Evolutionary conservation across 331 rosid genomes (phyloP).

Genomic region (Prunus yedoensis): DNA sequence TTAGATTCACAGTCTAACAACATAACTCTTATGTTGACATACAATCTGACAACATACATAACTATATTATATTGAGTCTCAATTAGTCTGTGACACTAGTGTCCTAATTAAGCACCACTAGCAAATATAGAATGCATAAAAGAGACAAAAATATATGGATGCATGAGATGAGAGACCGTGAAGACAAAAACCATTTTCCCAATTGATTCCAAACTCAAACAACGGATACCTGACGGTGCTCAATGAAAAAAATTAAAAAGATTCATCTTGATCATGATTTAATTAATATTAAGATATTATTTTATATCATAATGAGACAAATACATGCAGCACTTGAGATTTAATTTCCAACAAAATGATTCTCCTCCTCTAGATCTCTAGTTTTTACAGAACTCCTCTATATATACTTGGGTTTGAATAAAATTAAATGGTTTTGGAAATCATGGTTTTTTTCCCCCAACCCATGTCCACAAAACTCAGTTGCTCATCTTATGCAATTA

Average conservation of each 20-base stretch:
- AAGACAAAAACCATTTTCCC: neutral
- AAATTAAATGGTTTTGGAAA: neutral
- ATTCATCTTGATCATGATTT: neutral
- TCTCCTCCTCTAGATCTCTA: neutral
- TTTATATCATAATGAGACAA: neutral
- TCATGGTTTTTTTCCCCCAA: neutral
- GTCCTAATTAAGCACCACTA: neutral
- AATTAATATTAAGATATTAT: neutral
- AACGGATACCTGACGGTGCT: neutral
- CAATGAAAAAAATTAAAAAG: neutral
- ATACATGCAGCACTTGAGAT: neutral
- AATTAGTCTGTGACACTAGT: neutral
- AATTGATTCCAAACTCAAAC: neutral
- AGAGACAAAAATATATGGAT: slow-evolving; percentile 7
- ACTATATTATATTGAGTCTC: neutral
- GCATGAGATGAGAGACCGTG: neutral
- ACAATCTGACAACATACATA: too few relatives aligned
- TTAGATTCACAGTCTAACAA: too few relatives aligned
- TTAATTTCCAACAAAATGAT: neutral
- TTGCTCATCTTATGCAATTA: too few relatives aligned
- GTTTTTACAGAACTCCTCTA: neutral
- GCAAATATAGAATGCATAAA: neutral
- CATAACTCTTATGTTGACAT: too few relatives aligned
- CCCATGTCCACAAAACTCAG: too few relatives aligned
- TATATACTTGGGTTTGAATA: too few relatives aligned